Conservation (phyloP, 176 grass and related monocot genomes). For the Oryza brachyantha region DNA sequence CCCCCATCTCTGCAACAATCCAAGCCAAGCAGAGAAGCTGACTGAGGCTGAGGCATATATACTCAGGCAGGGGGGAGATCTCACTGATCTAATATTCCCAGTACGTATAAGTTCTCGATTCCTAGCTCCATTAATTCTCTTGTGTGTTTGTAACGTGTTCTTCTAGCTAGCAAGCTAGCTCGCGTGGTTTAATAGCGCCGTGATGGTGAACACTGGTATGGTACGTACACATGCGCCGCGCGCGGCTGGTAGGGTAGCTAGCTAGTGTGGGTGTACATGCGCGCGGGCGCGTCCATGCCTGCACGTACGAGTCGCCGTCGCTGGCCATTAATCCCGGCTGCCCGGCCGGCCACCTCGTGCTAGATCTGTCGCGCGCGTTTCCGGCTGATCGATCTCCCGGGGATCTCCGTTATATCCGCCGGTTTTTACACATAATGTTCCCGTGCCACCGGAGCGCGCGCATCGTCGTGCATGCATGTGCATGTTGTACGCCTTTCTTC, state of each 20-base stretch:
- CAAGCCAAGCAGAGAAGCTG: not conserved
- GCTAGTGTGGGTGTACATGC: not conserved
- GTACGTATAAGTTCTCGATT: slow-evolving; percentile 8
- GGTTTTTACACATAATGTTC: too few species aligned
- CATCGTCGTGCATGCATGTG: slow-evolving; percentile 1
- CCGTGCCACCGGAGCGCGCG: not conserved
- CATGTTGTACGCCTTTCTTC: not conserved
- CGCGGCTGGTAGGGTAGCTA: too few species aligned
- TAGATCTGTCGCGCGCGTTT: slow-evolving; percentile 23
- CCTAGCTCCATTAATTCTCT: not conserved
- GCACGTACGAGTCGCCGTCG: not conserved
- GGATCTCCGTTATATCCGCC: too few species aligned
- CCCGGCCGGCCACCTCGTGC: not conserved
- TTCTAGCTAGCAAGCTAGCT: not conserved
- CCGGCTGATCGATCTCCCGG: too few species aligned
- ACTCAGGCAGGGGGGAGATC: not conserved
- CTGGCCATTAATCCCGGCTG: not conserved
- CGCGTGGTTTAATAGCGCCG: not conserved
- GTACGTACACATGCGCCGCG: not conserved
- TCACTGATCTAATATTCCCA: not conserved
- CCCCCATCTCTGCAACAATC: not conserved
- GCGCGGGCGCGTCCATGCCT: not conserved
- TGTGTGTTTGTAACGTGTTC: not conserved
- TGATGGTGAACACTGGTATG: not conserved
- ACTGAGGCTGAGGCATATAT: not conserved